These are phyloP conservation scores for Bolboschoenus planiculmis DNA, from an alignment of 176 grass and related monocot species.

Conservation along the genomic window DNA sequence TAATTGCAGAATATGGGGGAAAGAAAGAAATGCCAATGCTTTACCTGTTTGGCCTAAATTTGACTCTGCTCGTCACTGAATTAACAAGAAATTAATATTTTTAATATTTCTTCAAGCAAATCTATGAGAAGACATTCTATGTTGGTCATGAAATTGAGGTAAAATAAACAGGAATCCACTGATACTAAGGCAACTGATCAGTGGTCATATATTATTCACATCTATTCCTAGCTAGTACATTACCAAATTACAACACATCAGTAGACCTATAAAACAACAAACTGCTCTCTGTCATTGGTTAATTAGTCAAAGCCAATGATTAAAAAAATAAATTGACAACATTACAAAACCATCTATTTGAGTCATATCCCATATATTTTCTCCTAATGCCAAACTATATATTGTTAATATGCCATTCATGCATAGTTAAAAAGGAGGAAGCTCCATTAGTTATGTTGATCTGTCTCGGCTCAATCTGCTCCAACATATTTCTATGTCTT, in stretches of 20 bases:
- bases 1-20: not conserved
- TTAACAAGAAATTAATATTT: not conserved
- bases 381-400: conserved; percentile 19
- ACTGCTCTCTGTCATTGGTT: not conserved
- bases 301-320: conserved; percentile 9
- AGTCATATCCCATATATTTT: conserved; percentile 4
- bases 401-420: not conserved
- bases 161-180: not conserved
- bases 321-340: not conserved
- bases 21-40: not conserved
- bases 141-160: not conserved
- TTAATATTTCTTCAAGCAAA: not conserved
- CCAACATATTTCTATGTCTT: conserved; percentile 67
- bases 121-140: not conserved
- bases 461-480: conserved; percentile 10
- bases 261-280: not conserved
- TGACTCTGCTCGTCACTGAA: not conserved
- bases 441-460: conserved; percentile 2
- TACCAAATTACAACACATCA: conserved; percentile 5
- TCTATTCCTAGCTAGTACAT: conserved; percentile 11
- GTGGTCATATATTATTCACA: conserved; percentile 13
- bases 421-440: not conserved
- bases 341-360: conserved; percentile 7
- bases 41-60: not conserved
- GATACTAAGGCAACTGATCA: not conserved